These are phyloP conservation scores for Globisporangium echinulatum DNA, from an alignment of 352 stramenopile genomes.

Conservation along the genomic window DNA sequence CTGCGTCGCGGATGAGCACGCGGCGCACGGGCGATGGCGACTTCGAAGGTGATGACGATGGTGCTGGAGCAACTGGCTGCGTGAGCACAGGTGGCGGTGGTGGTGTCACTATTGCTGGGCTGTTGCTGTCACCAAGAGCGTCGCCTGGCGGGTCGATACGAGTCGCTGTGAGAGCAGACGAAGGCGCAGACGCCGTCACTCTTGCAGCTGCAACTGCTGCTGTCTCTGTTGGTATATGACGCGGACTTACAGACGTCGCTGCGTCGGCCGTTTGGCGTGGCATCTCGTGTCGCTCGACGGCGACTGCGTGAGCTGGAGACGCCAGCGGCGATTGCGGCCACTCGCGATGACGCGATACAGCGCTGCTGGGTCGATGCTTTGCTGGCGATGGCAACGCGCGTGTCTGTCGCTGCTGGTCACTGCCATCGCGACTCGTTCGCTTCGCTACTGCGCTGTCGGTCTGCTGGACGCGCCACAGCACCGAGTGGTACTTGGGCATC, in stretches of 20 bases:
- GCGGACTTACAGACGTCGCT: not conserved
- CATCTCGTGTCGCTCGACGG: not conserved
- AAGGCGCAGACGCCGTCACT: too few species aligned
- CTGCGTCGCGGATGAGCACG: conserved; percentile 18
- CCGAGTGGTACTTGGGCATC: conserved; percentile 65
- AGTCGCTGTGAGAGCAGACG: too few species aligned
- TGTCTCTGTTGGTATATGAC: not conserved
- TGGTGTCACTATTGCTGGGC: too few species aligned
- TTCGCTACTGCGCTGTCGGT: not conserved
- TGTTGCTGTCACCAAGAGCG: too few species aligned
- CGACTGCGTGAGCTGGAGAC: too few species aligned
- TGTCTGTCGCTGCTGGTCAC: not conserved
- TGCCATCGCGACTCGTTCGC: not conserved
- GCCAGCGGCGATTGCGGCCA: too few species aligned
- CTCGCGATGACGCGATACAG: too few species aligned
- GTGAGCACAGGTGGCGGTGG: not conserved
- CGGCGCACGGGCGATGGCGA: not conserved
- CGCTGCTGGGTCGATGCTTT: too few species aligned
- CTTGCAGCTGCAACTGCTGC: not conserved
- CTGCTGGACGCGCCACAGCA: conserved; percentile 30
- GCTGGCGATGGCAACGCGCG: not conserved
- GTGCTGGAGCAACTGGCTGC: too few species aligned
- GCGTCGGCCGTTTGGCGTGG: not conserved
- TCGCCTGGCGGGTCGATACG: too few species aligned
- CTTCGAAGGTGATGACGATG: too few species aligned